phyloP scores from a whole-genome alignment of 2,329 filamentous ascomycete genomes.

The Raffaelea ambrosiae region DNA sequence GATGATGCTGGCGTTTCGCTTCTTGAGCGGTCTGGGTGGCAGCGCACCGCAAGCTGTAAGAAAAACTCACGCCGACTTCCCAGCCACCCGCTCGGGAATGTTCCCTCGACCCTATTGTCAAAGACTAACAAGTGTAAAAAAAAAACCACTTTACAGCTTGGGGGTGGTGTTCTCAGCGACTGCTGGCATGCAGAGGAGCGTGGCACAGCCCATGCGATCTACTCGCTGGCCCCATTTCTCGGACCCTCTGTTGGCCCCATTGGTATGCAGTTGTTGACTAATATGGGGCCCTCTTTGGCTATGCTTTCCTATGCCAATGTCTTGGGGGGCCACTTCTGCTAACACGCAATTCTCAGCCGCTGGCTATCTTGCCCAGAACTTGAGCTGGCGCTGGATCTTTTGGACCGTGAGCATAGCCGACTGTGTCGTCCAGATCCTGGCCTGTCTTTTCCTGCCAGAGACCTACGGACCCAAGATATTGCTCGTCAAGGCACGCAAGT shows the following conservation, averaged over 20 bases:
- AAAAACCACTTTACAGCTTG: conserved; percentile 17
- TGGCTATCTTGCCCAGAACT: conserved; percentile 54
- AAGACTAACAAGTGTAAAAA: no score
- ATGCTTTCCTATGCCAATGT: no score
- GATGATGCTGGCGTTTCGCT: conserved; percentile 40
- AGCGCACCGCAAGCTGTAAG: conserved; percentile 33
- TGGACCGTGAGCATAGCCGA: conserved; percentile 52
- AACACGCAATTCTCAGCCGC: conserved; percentile 31
- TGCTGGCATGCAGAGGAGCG: conserved; percentile 35
- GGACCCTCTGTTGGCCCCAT: conserved; percentile 60
- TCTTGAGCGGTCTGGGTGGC: conserved; percentile 37
- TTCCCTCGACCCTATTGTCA: no score
- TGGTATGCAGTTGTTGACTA: conserved; percentile 16
- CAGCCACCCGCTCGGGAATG: no score
- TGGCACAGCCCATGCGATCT: conserved; percentile 31
- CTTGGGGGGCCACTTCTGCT: not conserved
- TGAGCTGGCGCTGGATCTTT: conserved; percentile 64
- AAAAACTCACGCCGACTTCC: no score
- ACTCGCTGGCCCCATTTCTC: conserved; percentile 42
- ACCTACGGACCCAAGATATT: conserved; percentile 27
- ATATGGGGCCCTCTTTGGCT: no score
- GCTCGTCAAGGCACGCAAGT: conserved; percentile 26
- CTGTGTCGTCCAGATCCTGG: conserved; percentile 46
- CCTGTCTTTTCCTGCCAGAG: conserved; percentile 45
- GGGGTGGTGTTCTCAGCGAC: conserved; percentile 40